Percentiles rank a stretch among this genome's conserved stretches.
These are phyloP conservation scores for Leccinum olivaceopallidum DNA, from an alignment of 768 basidiomycete genomes.

Conservation along the genomic window DNA sequence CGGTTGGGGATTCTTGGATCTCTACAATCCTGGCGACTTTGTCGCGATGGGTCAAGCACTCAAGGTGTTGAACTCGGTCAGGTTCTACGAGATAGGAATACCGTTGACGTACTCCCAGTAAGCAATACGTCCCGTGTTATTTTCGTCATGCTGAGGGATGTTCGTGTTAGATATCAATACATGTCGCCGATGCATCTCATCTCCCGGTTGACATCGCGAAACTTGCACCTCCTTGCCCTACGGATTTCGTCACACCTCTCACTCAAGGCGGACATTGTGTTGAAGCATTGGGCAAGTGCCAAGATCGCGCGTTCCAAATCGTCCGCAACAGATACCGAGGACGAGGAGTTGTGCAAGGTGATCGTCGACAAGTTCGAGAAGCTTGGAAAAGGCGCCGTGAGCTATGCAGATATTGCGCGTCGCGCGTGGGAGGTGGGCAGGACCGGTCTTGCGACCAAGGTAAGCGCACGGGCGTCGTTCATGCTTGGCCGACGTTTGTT, in stretches of 20 bases:
- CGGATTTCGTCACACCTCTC: constrained; percentile 84
- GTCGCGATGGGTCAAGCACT: constrained; percentile 90
- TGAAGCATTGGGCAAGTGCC: constrained; percentile 95
- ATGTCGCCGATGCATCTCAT: constrained; percentile 82
- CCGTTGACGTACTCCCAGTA: constrained; percentile 92
- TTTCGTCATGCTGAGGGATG: constrained; percentile 3
- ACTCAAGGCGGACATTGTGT: constrained; percentile 81
- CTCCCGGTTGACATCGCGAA: constrained; percentile 78
- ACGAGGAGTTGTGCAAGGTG: constrained; percentile 73
- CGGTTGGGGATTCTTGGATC: constrained; percentile 89
- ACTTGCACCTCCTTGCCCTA: constrained; percentile 89
- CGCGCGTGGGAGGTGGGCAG: constrained; percentile 91
- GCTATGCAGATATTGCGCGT: constrained; percentile 93
- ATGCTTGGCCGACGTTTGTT: background rate
- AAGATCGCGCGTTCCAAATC: constrained; percentile 81
- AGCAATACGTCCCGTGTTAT: constrained; percentile 26
- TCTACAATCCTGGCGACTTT: constrained; percentile 91
- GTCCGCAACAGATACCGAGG: constrained; percentile 58
- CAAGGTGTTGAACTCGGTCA: constrained; percentile 91
- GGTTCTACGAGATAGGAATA: constrained; percentile 90
- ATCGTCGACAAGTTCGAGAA: constrained; percentile 92
- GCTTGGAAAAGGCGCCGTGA: constrained; percentile 76
- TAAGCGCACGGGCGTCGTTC: constrained; percentile 27
- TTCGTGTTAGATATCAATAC: constrained; percentile 65
- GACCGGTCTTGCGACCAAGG: constrained; percentile 80